Percentiles rank a stretch among this genome's conserved stretches.
Evolutionary conservation across 1,139 yeast genomes (phyloP).

Genomic region (Debaryomyces subglobosus): DNA sequence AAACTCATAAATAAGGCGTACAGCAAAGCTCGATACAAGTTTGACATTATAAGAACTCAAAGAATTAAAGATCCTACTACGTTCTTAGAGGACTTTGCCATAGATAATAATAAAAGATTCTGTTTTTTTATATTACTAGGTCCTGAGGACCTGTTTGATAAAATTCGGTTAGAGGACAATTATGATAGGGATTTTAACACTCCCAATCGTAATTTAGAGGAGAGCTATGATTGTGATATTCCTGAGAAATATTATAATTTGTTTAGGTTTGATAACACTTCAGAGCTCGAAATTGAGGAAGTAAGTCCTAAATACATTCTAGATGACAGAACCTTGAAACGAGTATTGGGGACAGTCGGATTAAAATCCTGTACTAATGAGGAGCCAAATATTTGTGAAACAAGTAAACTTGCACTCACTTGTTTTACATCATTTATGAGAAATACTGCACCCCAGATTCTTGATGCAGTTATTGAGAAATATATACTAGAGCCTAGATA

Average conservation of each 20-base stretch:
- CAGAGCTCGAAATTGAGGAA: slow-evolving; percentile 19
- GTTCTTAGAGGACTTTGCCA: slow-evolving; percentile 30
- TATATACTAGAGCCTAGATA: slow-evolving; percentile 16
- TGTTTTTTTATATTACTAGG: slow-evolving; percentile 34
- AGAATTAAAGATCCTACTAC: slow-evolving; percentile 38
- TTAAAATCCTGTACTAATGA: slow-evolving; percentile 29
- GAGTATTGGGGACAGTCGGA: slow-evolving; percentile 50
- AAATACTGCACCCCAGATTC: slow-evolving; percentile 40
- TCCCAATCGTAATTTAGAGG: slow-evolving; percentile 20
- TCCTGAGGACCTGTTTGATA: slow-evolving; percentile 21
- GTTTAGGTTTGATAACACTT: slow-evolving; percentile 18
- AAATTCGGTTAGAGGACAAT: slow-evolving; percentile 17
- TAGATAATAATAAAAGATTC: slow-evolving; percentile 23
- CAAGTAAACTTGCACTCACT: slow-evolving; percentile 44
- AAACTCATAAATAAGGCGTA: slow-evolving; percentile 52
- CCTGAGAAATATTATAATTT: slow-evolving; percentile 20
- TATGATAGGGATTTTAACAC: slow-evolving; percentile 25
- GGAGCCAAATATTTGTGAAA: background rate
- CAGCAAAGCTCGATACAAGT: slow-evolving; percentile 46
- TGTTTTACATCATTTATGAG: slow-evolving; percentile 55
- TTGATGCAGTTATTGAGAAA: slow-evolving; percentile 27
- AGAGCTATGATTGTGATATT: slow-evolving; percentile 33
- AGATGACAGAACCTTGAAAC: slow-evolving; percentile 17
- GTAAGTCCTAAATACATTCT: slow-evolving; percentile 25
- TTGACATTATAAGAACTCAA: slow-evolving; percentile 41